Evolutionary conservation across 768 basidiomycete species (phyloP), one percentile per base, ranked within the genome.

Genomic region (Vararia minispora): DNA sequence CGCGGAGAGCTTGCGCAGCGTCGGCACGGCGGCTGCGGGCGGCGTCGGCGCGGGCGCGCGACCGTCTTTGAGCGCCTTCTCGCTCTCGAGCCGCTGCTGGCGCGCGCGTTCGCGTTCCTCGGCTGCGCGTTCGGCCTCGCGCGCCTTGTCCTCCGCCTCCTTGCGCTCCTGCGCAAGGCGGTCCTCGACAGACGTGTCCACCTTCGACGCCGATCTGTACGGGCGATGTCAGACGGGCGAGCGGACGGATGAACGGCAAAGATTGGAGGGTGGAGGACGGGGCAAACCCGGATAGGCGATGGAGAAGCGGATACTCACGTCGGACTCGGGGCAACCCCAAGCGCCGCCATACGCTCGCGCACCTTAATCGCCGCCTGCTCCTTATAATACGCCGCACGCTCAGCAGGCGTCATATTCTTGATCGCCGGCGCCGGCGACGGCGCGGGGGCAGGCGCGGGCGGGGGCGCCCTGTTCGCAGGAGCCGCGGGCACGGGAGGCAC

Each of bases 61-160:
- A 3, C 63, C 67, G 31, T 71, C 74, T 49, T 71, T 74, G 40
- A 74, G 44, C 1, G 74, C 77, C 54, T 74, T 79, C 58, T 86
- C 90, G 25, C 66, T 72, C 31, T 83, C 84, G 27, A 98, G 55
- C 35, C 86, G 66, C 47, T 85, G 82, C 46, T 64, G 68, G 31
- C 94, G 68, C 28, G 73, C 56, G 34, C 69, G 68, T 51, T 90
- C 87, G 40, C 91, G 67, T 44, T 85, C 85, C 47, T 82, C 81
- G 2, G 83, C 81, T 49, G 84, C 78, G 45, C 69, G 70, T 57
- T 95, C 91, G 0, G 89, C 91, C 33, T 69, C 62, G 40, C 66
- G 71, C 0, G 73, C 74, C 56, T 85, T 88, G 55, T 88, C 85
- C 46, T 90, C 91, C 0, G 92, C 92, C 54, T 95, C 94, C 53